phyloP scores from a whole-genome alignment of 495 filamentous ascomycete species.

The Chaetomium fimeti region DNA sequence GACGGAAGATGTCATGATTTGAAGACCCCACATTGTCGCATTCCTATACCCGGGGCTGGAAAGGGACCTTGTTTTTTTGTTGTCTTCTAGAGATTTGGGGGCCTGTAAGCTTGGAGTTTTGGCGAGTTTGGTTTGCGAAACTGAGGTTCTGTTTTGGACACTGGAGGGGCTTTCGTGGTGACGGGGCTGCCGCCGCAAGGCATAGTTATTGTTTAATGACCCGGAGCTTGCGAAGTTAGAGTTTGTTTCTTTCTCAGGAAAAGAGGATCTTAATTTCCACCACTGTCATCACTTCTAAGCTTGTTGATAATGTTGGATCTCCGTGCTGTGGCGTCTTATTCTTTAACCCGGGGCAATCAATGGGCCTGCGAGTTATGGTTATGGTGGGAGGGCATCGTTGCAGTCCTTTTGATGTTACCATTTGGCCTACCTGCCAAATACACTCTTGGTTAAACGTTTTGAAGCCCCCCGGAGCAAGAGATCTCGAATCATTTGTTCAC shows the following conservation, averaged over 20 bases:
- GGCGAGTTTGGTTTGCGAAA: not conserved
- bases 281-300: not conserved
- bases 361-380: not conserved
- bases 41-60: constrained; percentile 19
- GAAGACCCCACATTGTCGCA: constrained; percentile 16
- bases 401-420: not conserved
- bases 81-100: not conserved
- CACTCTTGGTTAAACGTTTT: not conserved
- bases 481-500: not conserved
- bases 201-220: constrained; percentile 14
- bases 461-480: not conserved
- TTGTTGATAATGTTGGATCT: not conserved
- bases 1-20: constrained; percentile 3
- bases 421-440: not conserved
- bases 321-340: not conserved
- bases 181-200: not conserved
- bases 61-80: constrained; percentile 3
- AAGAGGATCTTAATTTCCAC: not conserved
- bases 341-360: no score
- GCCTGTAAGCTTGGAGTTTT: not conserved
- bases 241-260: not conserved
- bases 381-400: not conserved
- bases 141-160: not conserved
- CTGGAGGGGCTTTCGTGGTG: no score
- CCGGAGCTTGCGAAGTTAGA: not conserved